phyloP scores from a whole-genome alignment of 208 protist species.

The Angomonas desouzai region DNA sequence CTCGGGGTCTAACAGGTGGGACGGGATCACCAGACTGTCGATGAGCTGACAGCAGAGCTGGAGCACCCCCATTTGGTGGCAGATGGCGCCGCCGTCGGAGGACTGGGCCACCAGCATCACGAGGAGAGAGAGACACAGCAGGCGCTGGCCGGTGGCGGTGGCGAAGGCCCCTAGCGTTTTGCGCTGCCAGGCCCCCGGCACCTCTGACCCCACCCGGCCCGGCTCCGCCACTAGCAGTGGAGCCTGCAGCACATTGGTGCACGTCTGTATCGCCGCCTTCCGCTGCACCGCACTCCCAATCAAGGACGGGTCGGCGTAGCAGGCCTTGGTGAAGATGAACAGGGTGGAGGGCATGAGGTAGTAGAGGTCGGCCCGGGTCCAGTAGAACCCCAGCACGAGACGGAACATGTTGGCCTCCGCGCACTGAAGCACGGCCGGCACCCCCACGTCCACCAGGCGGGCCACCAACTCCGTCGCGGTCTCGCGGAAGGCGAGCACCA shows the following conservation, averaged over 20 bases:
- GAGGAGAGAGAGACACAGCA: conserved; percentile 61
- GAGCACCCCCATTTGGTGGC: conserved; percentile 39
- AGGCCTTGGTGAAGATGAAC: conserved; percentile 84
- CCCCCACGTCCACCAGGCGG: conserved; percentile 75
- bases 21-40: conserved; percentile 18
- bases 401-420: conserved; percentile 79
- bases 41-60: conserved; percentile 71
- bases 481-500: conserved; percentile 72
- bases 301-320: conserved; percentile 73
- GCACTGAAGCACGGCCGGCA: conserved; percentile 65
- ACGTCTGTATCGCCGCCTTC: conserved; percentile 39
- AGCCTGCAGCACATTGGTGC: conserved; percentile 51
- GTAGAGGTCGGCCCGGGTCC: conserved; percentile 63
- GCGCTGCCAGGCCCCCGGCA: conserved; percentile 65
- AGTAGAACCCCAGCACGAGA: conserved; percentile 71
- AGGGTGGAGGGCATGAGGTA: conserved; percentile 76
- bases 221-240: conserved; percentile 34
- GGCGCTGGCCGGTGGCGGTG: conserved; percentile 50
- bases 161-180: conserved; percentile 54
- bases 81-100: conserved; percentile 38
- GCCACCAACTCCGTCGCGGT: conserved; percentile 70
- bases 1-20: conserved; percentile 19
- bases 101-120: conserved; percentile 54
- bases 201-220: conserved; percentile 1
- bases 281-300: conserved; percentile 51